phyloP scores from a whole-genome alignment of 2,329 filamentous ascomycete genomes.

The Verticillium nonalfalfae region DNA sequence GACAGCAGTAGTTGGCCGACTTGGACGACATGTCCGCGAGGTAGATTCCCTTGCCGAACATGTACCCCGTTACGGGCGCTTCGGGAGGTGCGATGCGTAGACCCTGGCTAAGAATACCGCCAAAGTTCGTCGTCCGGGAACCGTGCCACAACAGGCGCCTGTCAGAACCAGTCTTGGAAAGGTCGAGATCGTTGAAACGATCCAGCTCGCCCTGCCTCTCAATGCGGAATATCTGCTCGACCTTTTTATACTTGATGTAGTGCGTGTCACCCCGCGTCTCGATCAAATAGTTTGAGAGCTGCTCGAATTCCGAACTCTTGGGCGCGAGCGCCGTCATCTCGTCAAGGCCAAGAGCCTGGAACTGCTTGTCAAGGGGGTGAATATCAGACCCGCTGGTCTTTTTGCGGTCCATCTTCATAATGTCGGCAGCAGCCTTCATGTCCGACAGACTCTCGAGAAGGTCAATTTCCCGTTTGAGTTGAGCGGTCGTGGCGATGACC shows the following conservation, averaged over 20 bases:
- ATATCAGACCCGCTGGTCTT: conserved; percentile 37
- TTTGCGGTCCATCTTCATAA: conserved; percentile 61
- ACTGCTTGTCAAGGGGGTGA: conserved; percentile 67
- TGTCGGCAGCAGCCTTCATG: conserved; percentile 74
- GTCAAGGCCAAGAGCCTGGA: conserved; percentile 60
- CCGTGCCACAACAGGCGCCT: conserved; percentile 83
- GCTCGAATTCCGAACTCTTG: conserved; percentile 53
- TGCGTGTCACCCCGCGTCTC: conserved; percentile 65
- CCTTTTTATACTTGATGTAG: conserved; percentile 42
- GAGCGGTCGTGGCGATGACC: conserved; percentile 47
- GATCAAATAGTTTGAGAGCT: conserved; percentile 61
- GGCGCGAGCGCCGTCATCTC: conserved; percentile 68
- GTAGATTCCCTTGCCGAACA: conserved; percentile 90
- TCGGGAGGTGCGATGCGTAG: conserved; percentile 85
- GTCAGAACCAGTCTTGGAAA: conserved; percentile 51
- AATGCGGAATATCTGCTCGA: conserved; percentile 78
- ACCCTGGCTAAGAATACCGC: conserved; percentile 80
- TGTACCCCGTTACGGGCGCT: conserved; percentile 73
- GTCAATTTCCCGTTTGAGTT: conserved; percentile 71
- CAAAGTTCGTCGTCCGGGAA: conserved; percentile 76
- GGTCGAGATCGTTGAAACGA: conserved; percentile 56
- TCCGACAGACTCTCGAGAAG: conserved; percentile 75
- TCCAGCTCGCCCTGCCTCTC: conserved; percentile 66
- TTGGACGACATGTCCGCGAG: conserved; percentile 81
- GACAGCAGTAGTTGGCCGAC: conserved; percentile 70